Percentiles rank a stretch among this genome's conserved stretches.
Evolutionary conservation across 1,284 basidiomycete species (phyloP).

Genomic region (Cerioporus squamosus): DNA sequence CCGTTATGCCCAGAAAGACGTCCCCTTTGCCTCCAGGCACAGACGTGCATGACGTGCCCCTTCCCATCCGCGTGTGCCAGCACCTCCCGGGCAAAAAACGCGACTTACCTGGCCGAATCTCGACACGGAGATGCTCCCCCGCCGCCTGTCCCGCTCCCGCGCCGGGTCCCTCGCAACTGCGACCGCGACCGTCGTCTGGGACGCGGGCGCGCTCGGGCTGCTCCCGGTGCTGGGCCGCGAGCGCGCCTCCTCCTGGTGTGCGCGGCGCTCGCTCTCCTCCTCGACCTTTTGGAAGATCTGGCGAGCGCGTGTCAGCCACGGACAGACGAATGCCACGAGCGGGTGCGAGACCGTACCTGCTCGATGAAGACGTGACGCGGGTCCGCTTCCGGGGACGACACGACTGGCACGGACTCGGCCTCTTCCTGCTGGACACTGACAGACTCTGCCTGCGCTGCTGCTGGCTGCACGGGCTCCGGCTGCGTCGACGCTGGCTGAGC

Average conservation of each 20-base stretch:
- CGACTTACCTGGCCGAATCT: conserved; percentile 28
- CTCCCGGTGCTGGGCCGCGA: conserved; percentile 8
- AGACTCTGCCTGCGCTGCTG: no score
- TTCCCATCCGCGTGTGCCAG: not conserved
- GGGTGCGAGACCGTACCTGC: no score
- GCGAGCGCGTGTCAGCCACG: not conserved
- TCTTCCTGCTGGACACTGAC: no score
- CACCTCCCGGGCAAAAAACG: not conserved
- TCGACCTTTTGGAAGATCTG: conserved; percentile 34
- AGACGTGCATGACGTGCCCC: no score
- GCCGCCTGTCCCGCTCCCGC: conserved; percentile 17
- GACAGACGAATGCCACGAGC: not conserved
- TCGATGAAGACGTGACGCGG: no score
- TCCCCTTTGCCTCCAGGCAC: no score
- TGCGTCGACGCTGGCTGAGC: no score
- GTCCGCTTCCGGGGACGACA: no score
- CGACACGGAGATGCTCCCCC: conserved; percentile 32
- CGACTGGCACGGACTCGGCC: no score
- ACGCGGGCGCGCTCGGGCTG: not conserved
- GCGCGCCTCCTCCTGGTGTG: conserved; percentile 20
- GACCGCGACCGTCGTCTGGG: not conserved
- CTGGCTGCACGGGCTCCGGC: no score
- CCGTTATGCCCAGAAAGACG: no score
- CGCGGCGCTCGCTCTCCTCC: conserved; percentile 30
- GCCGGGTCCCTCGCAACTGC: conserved; percentile 1